Evolutionary conservation across 768 basidiomycete genomes (phyloP).

Genomic region (Coprinopsis strossmayeri): DNA sequence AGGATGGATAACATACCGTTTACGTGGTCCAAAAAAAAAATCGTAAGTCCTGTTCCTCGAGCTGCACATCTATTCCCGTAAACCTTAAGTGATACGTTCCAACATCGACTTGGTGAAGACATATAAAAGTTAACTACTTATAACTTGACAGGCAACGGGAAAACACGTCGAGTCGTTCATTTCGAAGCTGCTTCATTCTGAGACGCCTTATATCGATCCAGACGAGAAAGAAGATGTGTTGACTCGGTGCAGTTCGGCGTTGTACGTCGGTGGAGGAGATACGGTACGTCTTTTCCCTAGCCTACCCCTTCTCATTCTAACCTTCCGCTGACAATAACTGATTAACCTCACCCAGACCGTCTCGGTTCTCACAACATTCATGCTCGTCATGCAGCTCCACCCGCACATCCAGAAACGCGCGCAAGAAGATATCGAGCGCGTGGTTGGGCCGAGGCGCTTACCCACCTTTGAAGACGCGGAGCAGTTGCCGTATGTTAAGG

Average conservation of each 20-base stretch:
- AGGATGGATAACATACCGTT: slow-evolving; percentile 21
- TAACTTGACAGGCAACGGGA: slow-evolving; percentile 19
- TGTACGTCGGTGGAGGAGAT: slow-evolving; percentile 32
- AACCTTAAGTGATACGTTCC: slow-evolving; percentile 5
- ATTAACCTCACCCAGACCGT: slow-evolving; percentile 22
- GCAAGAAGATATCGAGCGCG: slow-evolving; percentile 31
- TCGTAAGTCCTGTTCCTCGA: slow-evolving; percentile 16
- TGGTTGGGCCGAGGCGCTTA: slow-evolving; percentile 26
- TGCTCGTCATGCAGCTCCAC: slow-evolving; percentile 30
- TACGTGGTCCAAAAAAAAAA: slow-evolving; percentile 25
- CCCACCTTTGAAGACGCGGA: slow-evolving; percentile 27
- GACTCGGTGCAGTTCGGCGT: slow-evolving; percentile 22
- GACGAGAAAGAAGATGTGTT: slow-evolving; percentile 21
- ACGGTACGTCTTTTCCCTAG: slow-evolving; percentile 22
- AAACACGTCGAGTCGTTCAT: slow-evolving; percentile 25
- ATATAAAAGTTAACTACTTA: no score
- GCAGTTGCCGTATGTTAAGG: slow-evolving; percentile 28
- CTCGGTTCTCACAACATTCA: slow-evolving; percentile 27
- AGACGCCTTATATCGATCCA: slow-evolving; percentile 17
- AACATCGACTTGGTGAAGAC: no score
- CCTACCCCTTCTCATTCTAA: no score
- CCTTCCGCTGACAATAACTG: neutral
- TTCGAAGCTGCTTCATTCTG: slow-evolving; percentile 23
- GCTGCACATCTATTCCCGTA: neutral
- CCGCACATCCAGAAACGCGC: slow-evolving; percentile 32